Evolutionary conservation across 2,329 filamentous ascomycete genomes (phyloP).

Genomic region (Ophiostoma montium): DNA sequence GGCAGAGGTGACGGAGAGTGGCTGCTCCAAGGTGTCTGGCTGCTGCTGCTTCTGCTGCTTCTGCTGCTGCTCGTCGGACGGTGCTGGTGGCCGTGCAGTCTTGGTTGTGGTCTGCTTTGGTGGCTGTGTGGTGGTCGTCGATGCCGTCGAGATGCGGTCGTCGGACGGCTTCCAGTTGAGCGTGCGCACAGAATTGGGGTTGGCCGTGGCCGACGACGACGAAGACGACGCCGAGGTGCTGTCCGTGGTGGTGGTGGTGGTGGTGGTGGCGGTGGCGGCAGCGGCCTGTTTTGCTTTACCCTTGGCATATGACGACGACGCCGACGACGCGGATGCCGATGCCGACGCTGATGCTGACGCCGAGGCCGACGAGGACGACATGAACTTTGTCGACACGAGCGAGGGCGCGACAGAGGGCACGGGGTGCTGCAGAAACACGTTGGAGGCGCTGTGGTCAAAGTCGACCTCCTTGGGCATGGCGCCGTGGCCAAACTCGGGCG

Average conservation of each 20-base stretch:
- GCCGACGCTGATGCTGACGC: background rate
- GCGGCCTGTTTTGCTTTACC: background rate
- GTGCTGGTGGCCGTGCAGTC: background rate
- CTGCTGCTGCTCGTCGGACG: background rate
- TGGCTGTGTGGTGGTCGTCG: background rate
- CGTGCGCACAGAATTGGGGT: background rate
- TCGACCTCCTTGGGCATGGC: background rate
- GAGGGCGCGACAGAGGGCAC: background rate
- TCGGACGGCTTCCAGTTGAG: background rate
- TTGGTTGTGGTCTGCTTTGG: background rate
- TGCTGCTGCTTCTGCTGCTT: background rate
- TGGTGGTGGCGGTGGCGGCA: too few relatives aligned
- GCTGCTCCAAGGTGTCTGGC: background rate
- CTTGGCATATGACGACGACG: background rate
- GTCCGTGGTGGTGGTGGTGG: too few relatives aligned
- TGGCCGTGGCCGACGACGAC: too few relatives aligned
- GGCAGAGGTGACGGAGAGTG: background rate
- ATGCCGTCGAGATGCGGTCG: background rate
- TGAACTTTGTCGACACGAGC: background rate
- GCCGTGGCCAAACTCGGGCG: background rate
- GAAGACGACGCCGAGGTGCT: background rate
- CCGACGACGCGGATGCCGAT: background rate
- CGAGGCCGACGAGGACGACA: background rate
- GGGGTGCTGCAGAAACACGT: background rate
- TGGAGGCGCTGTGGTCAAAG: background rate